These are phyloP conservation scores for Coniosporium tulheliwenetii DNA, from an alignment of 2,329 filamentous ascomycete genomes.

Conservation along the genomic window DNA sequence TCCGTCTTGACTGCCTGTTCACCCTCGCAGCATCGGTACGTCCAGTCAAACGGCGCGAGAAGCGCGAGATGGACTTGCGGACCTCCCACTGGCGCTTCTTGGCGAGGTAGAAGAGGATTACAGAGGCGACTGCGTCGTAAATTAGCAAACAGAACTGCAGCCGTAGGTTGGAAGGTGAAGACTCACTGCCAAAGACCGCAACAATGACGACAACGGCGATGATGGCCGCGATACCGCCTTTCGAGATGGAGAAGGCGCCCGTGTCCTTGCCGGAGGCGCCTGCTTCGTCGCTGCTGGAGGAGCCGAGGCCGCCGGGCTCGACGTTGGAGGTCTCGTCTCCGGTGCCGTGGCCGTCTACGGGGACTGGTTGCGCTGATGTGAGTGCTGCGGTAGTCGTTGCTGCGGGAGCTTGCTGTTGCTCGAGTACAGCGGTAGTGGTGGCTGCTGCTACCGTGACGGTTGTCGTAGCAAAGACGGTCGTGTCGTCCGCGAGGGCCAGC, in stretches of 20 bases:
- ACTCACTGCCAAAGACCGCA: conserved; percentile 46
- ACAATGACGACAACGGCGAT: conserved; percentile 55
- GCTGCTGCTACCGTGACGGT: too few relatives aligned
- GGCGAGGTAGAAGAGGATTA: conserved; percentile 57
- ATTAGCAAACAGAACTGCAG: neutral
- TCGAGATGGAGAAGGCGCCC: conserved; percentile 47
- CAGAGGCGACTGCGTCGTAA: neutral
- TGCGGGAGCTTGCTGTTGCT: neutral
- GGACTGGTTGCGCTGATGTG: neutral
- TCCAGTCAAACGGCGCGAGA: conserved; percentile 32
- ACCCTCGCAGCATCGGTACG: conserved; percentile 7
- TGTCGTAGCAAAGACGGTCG: too few relatives aligned
- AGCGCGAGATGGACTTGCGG: conserved; percentile 53
- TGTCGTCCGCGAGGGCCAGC: too few relatives aligned
- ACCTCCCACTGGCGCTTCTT: conserved; percentile 79
- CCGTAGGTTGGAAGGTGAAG: conserved; percentile 4
- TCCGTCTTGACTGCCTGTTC: conserved; percentile 8
- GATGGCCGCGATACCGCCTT: conserved; percentile 57
- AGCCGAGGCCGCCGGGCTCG: neutral
- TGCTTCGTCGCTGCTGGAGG: conserved; percentile 16
- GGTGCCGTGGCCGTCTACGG: conserved; percentile 20
- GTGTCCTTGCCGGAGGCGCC: conserved; percentile 51
- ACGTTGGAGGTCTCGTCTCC: conserved; percentile 9
- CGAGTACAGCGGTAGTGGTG: neutral
- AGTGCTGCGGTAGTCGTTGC: neutral